These are phyloP conservation scores for Phaeomoniella chlamydospora DNA, from an alignment of 2,329 filamentous ascomycete species.

Conservation along the genomic window DNA sequence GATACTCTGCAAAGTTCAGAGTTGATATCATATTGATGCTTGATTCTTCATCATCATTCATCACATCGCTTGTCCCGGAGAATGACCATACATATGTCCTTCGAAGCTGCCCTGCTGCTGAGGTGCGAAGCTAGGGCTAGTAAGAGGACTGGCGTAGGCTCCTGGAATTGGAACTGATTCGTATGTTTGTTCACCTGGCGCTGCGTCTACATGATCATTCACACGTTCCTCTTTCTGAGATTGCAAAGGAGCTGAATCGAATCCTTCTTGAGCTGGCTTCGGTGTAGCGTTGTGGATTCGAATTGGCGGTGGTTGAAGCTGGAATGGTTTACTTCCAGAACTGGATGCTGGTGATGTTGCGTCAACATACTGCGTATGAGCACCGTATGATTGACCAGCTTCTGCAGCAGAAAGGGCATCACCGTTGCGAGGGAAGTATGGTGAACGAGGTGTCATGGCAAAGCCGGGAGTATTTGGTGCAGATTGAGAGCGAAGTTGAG, in stretches of 20 bases:
- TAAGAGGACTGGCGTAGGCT: conserved; percentile 43
- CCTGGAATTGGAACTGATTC: conserved; percentile 79
- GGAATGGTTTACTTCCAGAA: conserved; percentile 49
- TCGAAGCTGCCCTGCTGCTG: background rate
- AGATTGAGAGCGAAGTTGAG: conserved; percentile 65
- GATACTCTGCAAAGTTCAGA: no score
- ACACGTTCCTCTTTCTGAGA: conserved; percentile 25
- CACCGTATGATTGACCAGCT: conserved; percentile 27
- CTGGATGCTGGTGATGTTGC: conserved; percentile 47
- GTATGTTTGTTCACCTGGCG: conserved; percentile 71
- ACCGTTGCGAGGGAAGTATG: conserved; percentile 19
- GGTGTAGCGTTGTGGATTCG: conserved; percentile 68
- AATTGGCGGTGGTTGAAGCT: conserved; percentile 69
- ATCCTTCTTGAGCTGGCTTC: conserved; percentile 47
- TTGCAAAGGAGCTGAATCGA: conserved; percentile 29
- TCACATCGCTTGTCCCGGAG: no score
- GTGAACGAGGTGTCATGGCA: conserved; percentile 48
- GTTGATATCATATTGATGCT: no score
- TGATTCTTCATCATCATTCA: no score
- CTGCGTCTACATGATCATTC: conserved; percentile 52
- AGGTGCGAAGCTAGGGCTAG: background rate
- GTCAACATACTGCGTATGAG: conserved; percentile 37
- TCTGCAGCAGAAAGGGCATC: conserved; percentile 36
- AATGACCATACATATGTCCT: background rate
- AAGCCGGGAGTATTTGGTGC: conserved; percentile 91